Evolutionary conservation across 2,329 filamentous ascomycete species (phyloP), one percentile per base, ranked within the genome.

Genomic region (Pyricularia grisea): DNA sequence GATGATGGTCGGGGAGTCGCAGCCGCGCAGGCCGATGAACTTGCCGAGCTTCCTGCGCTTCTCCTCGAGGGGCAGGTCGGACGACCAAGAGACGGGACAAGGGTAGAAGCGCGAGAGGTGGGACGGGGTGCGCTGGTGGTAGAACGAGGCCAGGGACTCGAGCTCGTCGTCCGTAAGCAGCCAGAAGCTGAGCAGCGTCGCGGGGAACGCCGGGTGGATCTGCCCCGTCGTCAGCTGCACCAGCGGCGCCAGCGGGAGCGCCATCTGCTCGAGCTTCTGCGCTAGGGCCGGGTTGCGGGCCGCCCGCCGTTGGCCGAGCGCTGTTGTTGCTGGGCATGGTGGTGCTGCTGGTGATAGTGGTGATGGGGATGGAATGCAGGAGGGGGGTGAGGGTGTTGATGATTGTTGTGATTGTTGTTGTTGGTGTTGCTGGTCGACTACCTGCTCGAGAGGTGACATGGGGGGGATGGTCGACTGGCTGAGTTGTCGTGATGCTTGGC

Each of bases 11-110:
- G 81, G 81, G 23, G 76, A 76, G 58, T 83, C 79, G 71, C 81
- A 83, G 1, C 89, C 90, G 67, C 87, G 80, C 69, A 93, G 80
- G 14, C 91, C 91, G 75, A 93, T 92, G 73, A 93, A 93, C 73
- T 86, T 82, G 65, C 90, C 91, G 75, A 93, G 87, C 78, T 88
- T 88, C 71, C 90, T 81, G 71, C 90, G 83, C 82, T 93, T 93
- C 75, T 93, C 84, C 77, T 88, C 86, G 30, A 89, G 76, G 2
- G 81, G 78, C 70, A 88, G 77, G 70, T 82, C 78, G 5, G 78
- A 77, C 1, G 78, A 76, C 90, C 90, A 93, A 68, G 81, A 78
- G 75, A 93, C 85, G n/a, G 86, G 87, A 72, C 87, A 88, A 0
- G 91, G 91, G 76, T 93, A 93, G 70, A 85, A 81, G 67, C 76